Conservation (phyloP, 1,284 basidiomycete species). For the Trichosporon sp. region DNA sequence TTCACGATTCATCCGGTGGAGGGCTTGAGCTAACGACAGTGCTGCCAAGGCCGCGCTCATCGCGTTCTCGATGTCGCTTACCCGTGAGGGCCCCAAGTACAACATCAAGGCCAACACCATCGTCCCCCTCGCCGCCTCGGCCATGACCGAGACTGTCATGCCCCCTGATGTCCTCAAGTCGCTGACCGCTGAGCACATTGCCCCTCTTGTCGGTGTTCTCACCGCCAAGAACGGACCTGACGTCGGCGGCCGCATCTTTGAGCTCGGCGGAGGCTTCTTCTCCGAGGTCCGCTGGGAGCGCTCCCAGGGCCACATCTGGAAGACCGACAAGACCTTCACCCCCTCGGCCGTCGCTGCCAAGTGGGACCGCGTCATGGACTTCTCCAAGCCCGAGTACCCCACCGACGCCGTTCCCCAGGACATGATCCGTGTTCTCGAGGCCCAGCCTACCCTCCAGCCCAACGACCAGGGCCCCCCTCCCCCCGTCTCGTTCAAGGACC, state of each 20-base stretch:
- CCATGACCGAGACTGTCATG: slow-evolving; percentile 93
- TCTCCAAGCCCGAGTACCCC: slow-evolving; percentile 66
- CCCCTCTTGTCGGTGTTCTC: slow-evolving; percentile 75
- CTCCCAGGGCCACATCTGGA: slow-evolving; percentile 79
- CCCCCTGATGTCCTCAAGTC: slow-evolving; percentile 93
- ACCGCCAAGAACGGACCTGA: slow-evolving; percentile 59
- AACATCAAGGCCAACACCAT: slow-evolving; percentile 83
- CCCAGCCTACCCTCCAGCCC: slow-evolving; percentile 16
- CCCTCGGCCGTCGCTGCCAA: slow-evolving; percentile 85
- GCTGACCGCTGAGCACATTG: slow-evolving; percentile 89
- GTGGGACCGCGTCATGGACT: slow-evolving; percentile 80
- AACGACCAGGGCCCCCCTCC: slow-evolving; percentile 53
- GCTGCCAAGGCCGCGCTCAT: slow-evolving; percentile 70
- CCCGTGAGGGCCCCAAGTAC: slow-evolving; percentile 86
- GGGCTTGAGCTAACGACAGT: neutral
- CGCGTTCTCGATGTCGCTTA: slow-evolving; percentile 86
- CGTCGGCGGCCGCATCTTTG: slow-evolving; percentile 82
- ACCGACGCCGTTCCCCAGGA: slow-evolving; percentile 66
- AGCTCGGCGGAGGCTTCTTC: slow-evolving; percentile 89
- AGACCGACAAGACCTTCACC: slow-evolving; percentile 80
- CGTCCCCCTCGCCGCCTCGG: slow-evolving; percentile 88
- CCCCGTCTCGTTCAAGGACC: slow-evolving; percentile 75
- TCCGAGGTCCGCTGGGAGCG: slow-evolving; percentile 93
- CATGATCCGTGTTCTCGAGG: slow-evolving; percentile 44
- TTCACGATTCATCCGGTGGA: neutral